Evolutionary conservation across 768 basidiomycete genomes (phyloP).

Genomic region (Porphyrellus cyaneotinctus): DNA sequence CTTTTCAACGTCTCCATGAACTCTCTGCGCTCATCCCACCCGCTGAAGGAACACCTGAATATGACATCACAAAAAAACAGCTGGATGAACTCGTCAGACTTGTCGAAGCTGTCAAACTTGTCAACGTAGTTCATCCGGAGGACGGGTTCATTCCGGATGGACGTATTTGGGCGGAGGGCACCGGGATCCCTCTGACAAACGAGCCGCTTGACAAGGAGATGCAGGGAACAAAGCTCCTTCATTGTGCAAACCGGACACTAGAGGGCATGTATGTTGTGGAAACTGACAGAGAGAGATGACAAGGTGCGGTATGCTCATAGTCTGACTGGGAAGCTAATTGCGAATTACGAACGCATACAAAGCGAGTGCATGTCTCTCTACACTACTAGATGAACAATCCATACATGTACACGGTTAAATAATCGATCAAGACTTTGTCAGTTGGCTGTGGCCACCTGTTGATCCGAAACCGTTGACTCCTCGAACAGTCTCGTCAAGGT

Average conservation of each 20-base stretch:
- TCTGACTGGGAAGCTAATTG: not conserved
- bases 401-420: not conserved
- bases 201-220: conserved; percentile 22
- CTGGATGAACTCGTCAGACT: conserved; percentile 70
- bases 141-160: conserved; percentile 35
- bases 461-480: conserved; percentile 91
- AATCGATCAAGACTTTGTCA: conserved; percentile 27
- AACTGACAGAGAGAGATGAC: conserved; percentile 29
- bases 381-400: not conserved
- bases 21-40: conserved; percentile 74
- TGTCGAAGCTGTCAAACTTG: conserved; percentile 77
- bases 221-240: conserved; percentile 45
- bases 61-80: conserved; percentile 49
- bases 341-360: not conserved
- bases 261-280: conserved; percentile 63
- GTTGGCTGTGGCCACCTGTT: conserved; percentile 76
- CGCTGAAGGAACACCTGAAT: conserved; percentile 49
- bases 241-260: conserved; percentile 45
- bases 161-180: conserved; percentile 40
- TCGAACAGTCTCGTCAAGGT: conserved; percentile 80
- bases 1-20: conserved; percentile 61
- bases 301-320: conserved; percentile 1
- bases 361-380: no score
- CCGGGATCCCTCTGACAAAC: conserved; percentile 29
- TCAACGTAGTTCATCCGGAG: conserved; percentile 36